phyloP scores from a whole-genome alignment of 2,329 filamentous ascomycete genomes.

The Fusarium hostae region DNA sequence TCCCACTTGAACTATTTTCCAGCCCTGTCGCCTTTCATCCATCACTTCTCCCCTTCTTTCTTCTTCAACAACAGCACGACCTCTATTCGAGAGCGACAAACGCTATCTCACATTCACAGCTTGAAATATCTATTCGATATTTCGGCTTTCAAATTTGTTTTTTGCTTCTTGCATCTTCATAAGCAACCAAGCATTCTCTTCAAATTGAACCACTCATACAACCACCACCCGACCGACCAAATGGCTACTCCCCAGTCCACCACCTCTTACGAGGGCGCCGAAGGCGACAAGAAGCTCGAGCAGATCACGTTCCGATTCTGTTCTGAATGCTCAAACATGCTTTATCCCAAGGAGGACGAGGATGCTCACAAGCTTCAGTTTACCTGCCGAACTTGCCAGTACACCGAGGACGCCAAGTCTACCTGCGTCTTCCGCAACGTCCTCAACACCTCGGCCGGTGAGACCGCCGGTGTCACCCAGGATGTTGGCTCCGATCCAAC shows the following conservation, averaged over 20 bases:
- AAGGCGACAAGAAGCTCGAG: constrained; percentile 67
- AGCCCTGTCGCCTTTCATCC: constrained; percentile 25
- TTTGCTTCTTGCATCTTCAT: constrained; percentile 9
- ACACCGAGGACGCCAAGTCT: constrained; percentile 85
- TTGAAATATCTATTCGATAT: constrained; percentile 27
- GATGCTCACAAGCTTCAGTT: constrained; percentile 87
- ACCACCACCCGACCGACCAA: constrained; percentile 27
- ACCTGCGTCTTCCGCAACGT: constrained; percentile 96
- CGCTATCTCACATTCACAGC: constrained; percentile 2
- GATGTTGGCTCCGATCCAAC: constrained; percentile 98
- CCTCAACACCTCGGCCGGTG: constrained; percentile 89
- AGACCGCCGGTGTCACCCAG: constrained; percentile 96
- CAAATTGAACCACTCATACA: constrained; percentile 12
- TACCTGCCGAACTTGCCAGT: constrained; percentile 94
- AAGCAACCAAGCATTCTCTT: constrained; percentile 14
- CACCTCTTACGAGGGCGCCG: constrained; percentile 54
- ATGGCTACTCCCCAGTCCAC: constrained; percentile 71
- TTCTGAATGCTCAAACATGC: constrained; percentile 98
- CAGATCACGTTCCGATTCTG: constrained; percentile 98
- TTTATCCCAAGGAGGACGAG: constrained; percentile 96
- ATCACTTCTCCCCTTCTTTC: constrained; percentile 12
- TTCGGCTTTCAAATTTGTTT: constrained; percentile 13
- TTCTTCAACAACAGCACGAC: constrained; percentile 21
- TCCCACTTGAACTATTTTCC: constrained; percentile 32
- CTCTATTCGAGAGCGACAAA: constrained; percentile 16